A percentile compares a stretch with the other conserved stretches of the same genome.
These are phyloP conservation scores for Aureobasidium sp. DNA, from an alignment of 2,329 filamentous ascomycete genomes.

Conservation along the genomic window DNA sequence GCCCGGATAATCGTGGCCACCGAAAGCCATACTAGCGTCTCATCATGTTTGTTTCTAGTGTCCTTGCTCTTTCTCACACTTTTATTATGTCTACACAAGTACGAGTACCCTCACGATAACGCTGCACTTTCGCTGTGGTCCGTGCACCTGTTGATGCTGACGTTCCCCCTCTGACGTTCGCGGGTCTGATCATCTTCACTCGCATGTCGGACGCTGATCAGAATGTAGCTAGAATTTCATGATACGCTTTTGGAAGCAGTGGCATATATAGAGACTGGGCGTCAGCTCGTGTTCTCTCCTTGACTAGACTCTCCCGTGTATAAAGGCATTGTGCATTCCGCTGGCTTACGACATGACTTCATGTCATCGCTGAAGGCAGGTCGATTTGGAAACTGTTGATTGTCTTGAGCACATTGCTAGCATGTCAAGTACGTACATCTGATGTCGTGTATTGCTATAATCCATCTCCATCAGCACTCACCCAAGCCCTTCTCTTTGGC, in stretches of 20 bases:
- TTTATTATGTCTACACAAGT: background rate
- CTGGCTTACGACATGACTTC: too few species aligned
- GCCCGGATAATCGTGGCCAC: constrained; percentile 55
- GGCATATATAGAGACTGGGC: too few species aligned
- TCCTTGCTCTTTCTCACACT: background rate
- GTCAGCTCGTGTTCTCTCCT: too few species aligned
- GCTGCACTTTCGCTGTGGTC: background rate
- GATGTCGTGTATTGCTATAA: background rate
- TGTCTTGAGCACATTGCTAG: background rate
- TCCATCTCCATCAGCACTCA: background rate
- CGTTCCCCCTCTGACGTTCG: too few species aligned
- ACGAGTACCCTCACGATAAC: background rate
- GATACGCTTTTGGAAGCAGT: too few species aligned
- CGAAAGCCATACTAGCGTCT: constrained; percentile 12
- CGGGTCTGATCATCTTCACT: too few species aligned
- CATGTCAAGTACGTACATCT: background rate
- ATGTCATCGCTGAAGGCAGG: too few species aligned
- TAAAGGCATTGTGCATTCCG: too few species aligned
- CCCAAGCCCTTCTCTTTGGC: constrained; percentile 21
- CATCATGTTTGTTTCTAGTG: background rate
- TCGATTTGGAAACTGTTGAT: too few species aligned
- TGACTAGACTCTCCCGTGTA: too few species aligned
- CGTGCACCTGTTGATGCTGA: background rate
- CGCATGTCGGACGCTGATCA: too few species aligned
- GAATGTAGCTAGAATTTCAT: too few species aligned